Conservation (phyloP, 2,329 filamentous ascomycete species). For the Pestalotiopsis sp. region DNA sequence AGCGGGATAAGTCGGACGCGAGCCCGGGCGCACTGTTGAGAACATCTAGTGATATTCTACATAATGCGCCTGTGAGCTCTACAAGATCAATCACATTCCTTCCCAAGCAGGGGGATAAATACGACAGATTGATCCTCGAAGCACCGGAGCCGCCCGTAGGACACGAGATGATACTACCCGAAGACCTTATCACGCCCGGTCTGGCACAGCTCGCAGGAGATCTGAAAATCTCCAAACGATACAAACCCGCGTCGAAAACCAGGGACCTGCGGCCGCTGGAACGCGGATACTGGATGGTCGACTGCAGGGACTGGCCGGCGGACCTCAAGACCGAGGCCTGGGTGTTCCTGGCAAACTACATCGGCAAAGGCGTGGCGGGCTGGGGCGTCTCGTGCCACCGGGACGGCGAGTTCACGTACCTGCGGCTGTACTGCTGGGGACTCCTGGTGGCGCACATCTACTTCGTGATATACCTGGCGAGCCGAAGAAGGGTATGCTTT, state of each 20-base stretch:
- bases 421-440: constrained; percentile 80
- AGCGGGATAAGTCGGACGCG: constrained; percentile 15
- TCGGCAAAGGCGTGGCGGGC: constrained; percentile 61
- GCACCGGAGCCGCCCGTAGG: no score
- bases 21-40: constrained; percentile 28
- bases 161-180: no score
- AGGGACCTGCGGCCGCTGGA: constrained; percentile 62
- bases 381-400: constrained; percentile 68
- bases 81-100: constrained; percentile 24
- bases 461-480: constrained; percentile 73
- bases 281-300: constrained; percentile 77
- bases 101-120: constrained; percentile 26
- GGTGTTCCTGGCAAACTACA: constrained; percentile 61
- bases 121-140: constrained; percentile 19
- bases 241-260: constrained; percentile 48
- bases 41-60: constrained; percentile 35
- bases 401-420: constrained; percentile 41
- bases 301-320: constrained; percentile 56
- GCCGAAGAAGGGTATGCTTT: constrained; percentile 60
- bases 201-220: constrained; percentile 55
- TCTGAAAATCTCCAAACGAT: constrained; percentile 55
- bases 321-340: constrained; percentile 58
- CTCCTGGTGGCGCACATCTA: constrained; percentile 73
- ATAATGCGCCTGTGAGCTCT: background rate
- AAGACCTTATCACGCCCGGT: constrained; percentile 57